Percentiles rank a stretch among this genome's conserved stretches.
Evolutionary conservation across 371 early-diverging fungal species (phyloP).

Genomic region (Apophysomyces elegans): DNA sequence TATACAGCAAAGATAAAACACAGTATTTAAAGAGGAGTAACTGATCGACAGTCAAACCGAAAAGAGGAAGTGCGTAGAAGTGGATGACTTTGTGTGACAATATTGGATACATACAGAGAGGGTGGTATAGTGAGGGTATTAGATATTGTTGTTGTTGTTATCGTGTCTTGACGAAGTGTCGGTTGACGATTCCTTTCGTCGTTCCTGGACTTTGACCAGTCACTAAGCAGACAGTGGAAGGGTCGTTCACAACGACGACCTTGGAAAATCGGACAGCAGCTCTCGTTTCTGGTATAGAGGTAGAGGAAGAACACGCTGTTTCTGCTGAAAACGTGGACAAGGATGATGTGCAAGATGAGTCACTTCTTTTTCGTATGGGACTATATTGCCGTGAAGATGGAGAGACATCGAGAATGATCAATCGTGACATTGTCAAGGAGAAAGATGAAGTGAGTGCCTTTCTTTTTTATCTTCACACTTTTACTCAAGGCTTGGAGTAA

Average conservation of each 20-base stretch:
- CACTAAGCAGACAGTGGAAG: slow-evolving; percentile 9
- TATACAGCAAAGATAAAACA: too few relatives aligned
- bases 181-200: slow-evolving; percentile 11
- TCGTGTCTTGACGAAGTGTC: slow-evolving; percentile 6
- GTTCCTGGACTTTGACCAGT: slow-evolving; percentile 1
- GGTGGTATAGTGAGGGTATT: background rate
- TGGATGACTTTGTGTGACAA: background rate
- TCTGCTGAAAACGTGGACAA: slow-evolving; percentile 3
- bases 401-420: slow-evolving; percentile 7
- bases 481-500: background rate
- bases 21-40: too few relatives aligned
- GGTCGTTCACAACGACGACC: slow-evolving; percentile 12
- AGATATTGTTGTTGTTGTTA: background rate
- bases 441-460: slow-evolving; percentile 2
- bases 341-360: slow-evolving; percentile 1
- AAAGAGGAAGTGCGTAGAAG: too few relatives aligned
- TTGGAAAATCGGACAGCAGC: slow-evolving; percentile 13
- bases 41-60: too few relatives aligned
- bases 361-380: slow-evolving; percentile 9
- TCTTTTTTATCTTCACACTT: background rate
- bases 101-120: background rate
- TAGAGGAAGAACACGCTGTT: background rate
- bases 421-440: background rate
- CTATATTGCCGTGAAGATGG: background rate
- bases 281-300: background rate